Percentiles rank a stretch among this genome's conserved stretches.
Evolutionary conservation across 2,329 filamentous ascomycete species (phyloP).

Genomic region (Hansfordia pulvinata): DNA sequence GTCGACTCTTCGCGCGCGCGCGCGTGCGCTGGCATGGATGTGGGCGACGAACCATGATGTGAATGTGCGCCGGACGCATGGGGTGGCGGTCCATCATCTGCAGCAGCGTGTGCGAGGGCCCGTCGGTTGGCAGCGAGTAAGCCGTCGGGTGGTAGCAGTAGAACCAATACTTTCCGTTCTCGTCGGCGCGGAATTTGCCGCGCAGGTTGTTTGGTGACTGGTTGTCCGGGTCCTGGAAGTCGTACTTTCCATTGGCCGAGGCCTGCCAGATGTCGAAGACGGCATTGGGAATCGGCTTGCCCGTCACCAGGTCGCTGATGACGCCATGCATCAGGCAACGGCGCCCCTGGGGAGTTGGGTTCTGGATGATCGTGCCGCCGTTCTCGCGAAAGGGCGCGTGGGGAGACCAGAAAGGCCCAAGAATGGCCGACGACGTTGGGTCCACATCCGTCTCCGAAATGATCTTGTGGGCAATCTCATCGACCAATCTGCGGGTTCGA

Average conservation of each 20-base stretch:
- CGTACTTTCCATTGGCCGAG: conserved; percentile 62
- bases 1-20: not conserved
- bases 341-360: conserved; percentile 42
- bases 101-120: conserved; percentile 26
- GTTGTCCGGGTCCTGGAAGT: conserved; percentile 60
- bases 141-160: conserved; percentile 66
- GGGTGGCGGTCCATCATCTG: conserved; percentile 32
- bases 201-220: conserved; percentile 62
- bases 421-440: conserved; percentile 63
- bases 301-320: conserved; percentile 41
- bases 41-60: conserved; percentile 28
- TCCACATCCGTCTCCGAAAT: conserved; percentile 45
- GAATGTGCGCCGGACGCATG: conserved; percentile 35
- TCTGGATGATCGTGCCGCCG: conserved; percentile 53
- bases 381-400: conserved; percentile 58
- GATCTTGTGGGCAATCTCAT: conserved; percentile 53
- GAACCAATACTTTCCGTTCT: conserved; percentile 56
- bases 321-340: conserved; percentile 23
- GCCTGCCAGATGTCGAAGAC: conserved; percentile 73
- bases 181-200: conserved; percentile 61
- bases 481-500: conserved; percentile 34
- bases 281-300: conserved; percentile 51
- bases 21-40: not conserved
- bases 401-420: conserved; percentile 68
- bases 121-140: conserved; percentile 57